Base-by-base conservation (phyloP, 2,329 filamentous ascomycete genomes). In the Ascochyta viciae-villosae region DNA sequence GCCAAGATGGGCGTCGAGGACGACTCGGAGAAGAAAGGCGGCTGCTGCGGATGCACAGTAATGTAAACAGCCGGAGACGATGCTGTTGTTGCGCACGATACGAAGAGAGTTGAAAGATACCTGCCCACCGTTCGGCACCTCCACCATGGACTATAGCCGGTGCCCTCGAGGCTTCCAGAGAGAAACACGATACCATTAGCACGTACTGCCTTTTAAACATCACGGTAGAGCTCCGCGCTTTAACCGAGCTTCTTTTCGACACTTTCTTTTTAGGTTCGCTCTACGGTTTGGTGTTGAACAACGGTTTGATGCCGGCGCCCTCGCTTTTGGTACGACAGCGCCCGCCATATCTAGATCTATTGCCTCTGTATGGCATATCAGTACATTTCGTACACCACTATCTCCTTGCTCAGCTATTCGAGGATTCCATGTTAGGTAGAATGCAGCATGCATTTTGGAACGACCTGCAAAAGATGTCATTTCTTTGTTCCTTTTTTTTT, bases 31-130 rank as follows among this genome's bases (percentile, higher is more conserved):
- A 86, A 89, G 73, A 81, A 85, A 66, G 78, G 92, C 65, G 96
- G 93, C 84, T 96, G 93, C 84, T 96, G 92, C 80, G 82, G 86
- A 79, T 96, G 92, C 78, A 84, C 91, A 75, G 85, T 96, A 74
- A 96, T 96, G 92, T 95, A 87, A 65, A 44, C 50, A 38, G 55
- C 22, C 46, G 46, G 50, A 43, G 47, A 54, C 26, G 38, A 54
- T 16, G 23, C 54, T 54, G 49, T 57, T 54, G 49, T 57, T 58
- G 50, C 53, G 22, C 44, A 57, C 29, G 49, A 52, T 53, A 57
- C 44, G 34, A 57, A 49, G 56, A 53, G 57, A 60, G 62, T 59
- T 62, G 58, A 56, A 63, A 61, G 61, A 68, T 67, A 67, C 66
- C 62, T 67, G 62, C 55, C 63, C 56, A 60, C 60, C 55, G 56